phyloP scores from a whole-genome alignment of 176 grass and related monocot genomes.

The Oryza glaberrima region DNA sequence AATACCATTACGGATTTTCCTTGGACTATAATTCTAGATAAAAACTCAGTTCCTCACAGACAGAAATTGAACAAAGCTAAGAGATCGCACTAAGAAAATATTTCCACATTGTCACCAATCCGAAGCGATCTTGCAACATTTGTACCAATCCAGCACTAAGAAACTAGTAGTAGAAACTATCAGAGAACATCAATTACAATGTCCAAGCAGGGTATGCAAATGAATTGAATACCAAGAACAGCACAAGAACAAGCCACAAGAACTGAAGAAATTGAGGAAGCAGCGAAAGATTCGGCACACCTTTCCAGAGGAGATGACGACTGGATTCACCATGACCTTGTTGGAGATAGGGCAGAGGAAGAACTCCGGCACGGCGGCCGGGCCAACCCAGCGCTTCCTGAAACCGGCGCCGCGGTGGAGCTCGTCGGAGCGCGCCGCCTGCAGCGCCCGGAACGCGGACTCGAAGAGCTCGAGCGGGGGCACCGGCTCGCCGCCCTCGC shows the following conservation, averaged over 20 bases:
- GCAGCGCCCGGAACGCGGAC: slow-evolving; percentile 45
- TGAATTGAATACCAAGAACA: slow-evolving; percentile 1
- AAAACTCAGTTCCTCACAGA: neutral
- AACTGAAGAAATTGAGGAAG: neutral
- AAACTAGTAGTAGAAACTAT: neutral
- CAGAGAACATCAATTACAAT: neutral
- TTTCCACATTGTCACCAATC: neutral
- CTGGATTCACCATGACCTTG: slow-evolving; percentile 49
- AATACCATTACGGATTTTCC: too few relatives aligned
- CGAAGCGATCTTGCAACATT: neutral
- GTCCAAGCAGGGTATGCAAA: neutral
- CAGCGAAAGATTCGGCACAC: slow-evolving; percentile 21
- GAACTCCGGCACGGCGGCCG: slow-evolving; percentile 36
- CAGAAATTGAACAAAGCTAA: neutral
- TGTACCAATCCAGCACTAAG: neutral
- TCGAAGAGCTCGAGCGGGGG: slow-evolving; percentile 50
- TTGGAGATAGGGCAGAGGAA: slow-evolving; percentile 53
- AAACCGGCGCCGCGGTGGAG: slow-evolving; percentile 34
- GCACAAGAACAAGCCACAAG: neutral
- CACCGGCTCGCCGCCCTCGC: neutral
- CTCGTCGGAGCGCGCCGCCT: slow-evolving; percentile 19
- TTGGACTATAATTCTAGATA: too few relatives aligned
- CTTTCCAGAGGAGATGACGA: slow-evolving; percentile 59
- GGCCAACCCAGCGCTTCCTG: slow-evolving; percentile 40
- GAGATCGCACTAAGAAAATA: neutral